Base-by-base conservation (phyloP, 352 stramenopile genomes). In the Pythium sp. region DNA sequence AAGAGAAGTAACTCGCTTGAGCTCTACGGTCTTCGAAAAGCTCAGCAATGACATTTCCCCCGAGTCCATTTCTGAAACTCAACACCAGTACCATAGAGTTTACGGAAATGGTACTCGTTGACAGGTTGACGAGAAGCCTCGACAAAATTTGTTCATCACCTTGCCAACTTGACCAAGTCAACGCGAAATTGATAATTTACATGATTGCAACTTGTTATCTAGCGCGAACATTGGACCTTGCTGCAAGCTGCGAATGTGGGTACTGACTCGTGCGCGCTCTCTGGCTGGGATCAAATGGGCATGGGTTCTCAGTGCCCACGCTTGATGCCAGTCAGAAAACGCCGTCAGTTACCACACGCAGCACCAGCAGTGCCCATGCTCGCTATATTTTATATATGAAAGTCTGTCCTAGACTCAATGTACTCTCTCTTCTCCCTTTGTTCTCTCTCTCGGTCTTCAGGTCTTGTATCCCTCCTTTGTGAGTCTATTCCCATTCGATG, bases 401-500 rank as follows among this genome's bases (percentile, higher is more conserved):
- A 54, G 28, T 62, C 18, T 63, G 12, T 58, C 46, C 47, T 64
- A n/a, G 36, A 64, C 20, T 36, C 47, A 51, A 30, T 38, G 22
- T 36, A 59, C 61, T 58, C 47, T 59, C 47, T 54, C 36, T 57
- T 60, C 24, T 60, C 46, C 59, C 47, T 34, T 53, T 2, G 14
- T 38, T 67, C 63, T 26, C 54, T 64, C 14, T 5, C 18, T 41
- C 15, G 3, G 7, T 18, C 20, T 60, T 60, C 15, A 22, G 30
- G 53, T 15, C 32, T 38, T 38, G 32, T 38, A 11, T 38, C 32
- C 32, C 1, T 38, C 32, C 32, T 1, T 38, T 8, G 8, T 38
- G 32, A 38, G 32, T 38, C 58, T 97, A 99, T 79, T 99, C 97
- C 97, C 97, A 99, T 81, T 99, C 98, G 76, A 99, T 99, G 55